Percentiles rank a stretch among this genome's conserved stretches.
These are phyloP conservation scores for Macroventuria anomochaeta DNA, from an alignment of 2,329 filamentous ascomycete species.

Conservation along the genomic window DNA sequence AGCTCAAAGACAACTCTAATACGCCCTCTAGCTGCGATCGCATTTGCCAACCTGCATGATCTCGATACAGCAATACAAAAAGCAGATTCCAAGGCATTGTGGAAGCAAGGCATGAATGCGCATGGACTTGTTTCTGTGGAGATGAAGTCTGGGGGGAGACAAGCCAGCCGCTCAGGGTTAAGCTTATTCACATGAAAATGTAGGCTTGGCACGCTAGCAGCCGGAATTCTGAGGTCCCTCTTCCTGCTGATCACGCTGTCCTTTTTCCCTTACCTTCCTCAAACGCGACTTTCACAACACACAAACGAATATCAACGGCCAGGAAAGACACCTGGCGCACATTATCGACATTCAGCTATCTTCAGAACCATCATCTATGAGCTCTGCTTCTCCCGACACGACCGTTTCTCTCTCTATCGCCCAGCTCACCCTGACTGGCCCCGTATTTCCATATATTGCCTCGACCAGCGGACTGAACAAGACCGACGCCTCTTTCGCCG, in stretches of 20 bases:
- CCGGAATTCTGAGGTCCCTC: conserved; percentile 24
- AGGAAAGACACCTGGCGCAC: conserved; percentile 42
- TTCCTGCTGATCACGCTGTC: conserved; percentile 25
- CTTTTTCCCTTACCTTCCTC: conserved; percentile 24
- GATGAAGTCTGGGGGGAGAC: conserved; percentile 24
- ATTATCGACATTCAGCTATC: conserved; percentile 28
- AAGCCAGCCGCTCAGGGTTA: conserved; percentile 24
- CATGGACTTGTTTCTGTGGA: conserved; percentile 13
- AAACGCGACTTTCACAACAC: conserved; percentile 28
- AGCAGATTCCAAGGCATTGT: background rate
- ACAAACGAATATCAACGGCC: conserved; percentile 27
- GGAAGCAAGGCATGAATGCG: conserved; percentile 13
- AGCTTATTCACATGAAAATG: conserved; percentile 35
- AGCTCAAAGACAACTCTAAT: conserved; percentile 6
- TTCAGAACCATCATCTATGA: conserved; percentile 51
- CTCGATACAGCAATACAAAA: background rate
- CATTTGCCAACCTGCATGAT: background rate
- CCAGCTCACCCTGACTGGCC: conserved; percentile 45
- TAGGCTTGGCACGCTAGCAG: conserved; percentile 23
- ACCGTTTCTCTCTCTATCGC: conserved; percentile 39
- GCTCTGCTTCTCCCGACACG: conserved; percentile 49
- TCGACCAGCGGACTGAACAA: conserved; percentile 48
- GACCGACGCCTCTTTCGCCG: conserved; percentile 56
- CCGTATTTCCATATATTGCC: conserved; percentile 41
- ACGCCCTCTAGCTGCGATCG: background rate